Evolutionary conservation across 495 filamentous ascomycete species (phyloP).

Genomic region (Aspergillus ellipticus): DNA sequence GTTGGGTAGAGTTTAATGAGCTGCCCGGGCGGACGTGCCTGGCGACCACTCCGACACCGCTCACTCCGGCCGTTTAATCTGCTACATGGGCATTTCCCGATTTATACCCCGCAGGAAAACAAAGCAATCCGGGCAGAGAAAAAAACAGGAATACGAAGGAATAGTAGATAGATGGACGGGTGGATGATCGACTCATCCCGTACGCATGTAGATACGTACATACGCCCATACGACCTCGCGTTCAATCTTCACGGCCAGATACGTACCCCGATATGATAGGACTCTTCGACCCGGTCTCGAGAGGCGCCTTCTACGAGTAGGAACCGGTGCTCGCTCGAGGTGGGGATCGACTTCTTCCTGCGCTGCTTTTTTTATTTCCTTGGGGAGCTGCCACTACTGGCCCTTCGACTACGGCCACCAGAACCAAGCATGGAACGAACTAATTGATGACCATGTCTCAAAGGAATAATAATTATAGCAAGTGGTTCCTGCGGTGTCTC

Average conservation of each 20-base stretch:
- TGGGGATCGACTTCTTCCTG: neutral
- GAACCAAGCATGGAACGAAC: neutral
- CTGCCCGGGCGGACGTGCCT: neutral
- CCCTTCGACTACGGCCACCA: too few species aligned
- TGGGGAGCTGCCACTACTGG: neutral
- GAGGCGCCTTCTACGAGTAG: neutral
- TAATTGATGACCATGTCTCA: neutral
- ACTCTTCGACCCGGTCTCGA: neutral
- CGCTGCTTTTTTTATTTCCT: neutral
- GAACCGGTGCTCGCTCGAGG: neutral
- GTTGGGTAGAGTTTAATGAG: conserved; percentile 3
- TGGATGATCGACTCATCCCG: too few species aligned
- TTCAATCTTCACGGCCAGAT: neutral
- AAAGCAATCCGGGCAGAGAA: conserved; percentile 1
- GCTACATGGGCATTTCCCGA: neutral
- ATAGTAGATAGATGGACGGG: neutral
- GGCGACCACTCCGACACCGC: neutral
- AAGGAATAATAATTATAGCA: conserved; percentile 5
- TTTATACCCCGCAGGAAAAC: conserved; percentile 1
- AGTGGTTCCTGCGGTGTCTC: conserved; percentile 2
- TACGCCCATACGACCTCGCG: too few species aligned
- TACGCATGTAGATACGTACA: too few species aligned
- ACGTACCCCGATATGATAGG: neutral
- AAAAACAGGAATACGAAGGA: neutral
- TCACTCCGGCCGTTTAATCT: neutral